Percentiles rank a stretch among this genome's conserved stretches.
These are phyloP conservation scores for Trichoderma oligosporum DNA, from an alignment of 2,329 filamentous ascomycete species.

Conservation along the genomic window DNA sequence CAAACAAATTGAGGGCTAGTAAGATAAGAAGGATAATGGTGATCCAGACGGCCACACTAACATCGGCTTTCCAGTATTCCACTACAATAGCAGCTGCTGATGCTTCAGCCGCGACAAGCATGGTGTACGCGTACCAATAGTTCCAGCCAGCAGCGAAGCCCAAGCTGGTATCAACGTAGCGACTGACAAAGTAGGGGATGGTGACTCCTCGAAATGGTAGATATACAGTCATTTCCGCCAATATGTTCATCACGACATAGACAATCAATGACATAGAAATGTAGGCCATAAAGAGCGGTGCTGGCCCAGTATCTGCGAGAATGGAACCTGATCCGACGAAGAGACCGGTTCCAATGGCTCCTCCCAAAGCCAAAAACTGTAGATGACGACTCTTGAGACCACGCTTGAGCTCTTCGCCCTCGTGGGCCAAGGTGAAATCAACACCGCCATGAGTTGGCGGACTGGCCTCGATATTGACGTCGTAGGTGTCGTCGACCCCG, in stretches of 20 bases:
- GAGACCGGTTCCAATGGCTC: conserved; percentile 61
- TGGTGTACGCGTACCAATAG: conserved; percentile 60
- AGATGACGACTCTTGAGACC: conserved; percentile 59
- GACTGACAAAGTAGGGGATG: conserved; percentile 53
- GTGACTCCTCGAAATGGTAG: conserved; percentile 55
- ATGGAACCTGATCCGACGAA: conserved; percentile 60
- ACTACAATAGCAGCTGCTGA: conserved; percentile 57
- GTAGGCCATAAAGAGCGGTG: conserved; percentile 68
- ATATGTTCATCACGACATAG: conserved; percentile 52
- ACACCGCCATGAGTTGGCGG: conserved; percentile 23
- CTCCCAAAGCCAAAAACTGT: conserved; percentile 55
- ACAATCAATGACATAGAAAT: conserved; percentile 52
- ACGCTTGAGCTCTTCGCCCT: conserved; percentile 48
- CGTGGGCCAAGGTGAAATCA: conserved; percentile 37
- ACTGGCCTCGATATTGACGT: conserved; percentile 28
- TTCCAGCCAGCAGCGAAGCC: conserved; percentile 58
- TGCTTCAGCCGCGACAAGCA: conserved; percentile 55
- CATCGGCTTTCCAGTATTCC: conserved; percentile 54
- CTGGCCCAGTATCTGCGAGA: conserved; percentile 55
- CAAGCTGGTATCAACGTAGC: conserved; percentile 53
- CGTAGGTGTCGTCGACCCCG: conserved; percentile 24
- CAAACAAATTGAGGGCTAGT: conserved; percentile 53
- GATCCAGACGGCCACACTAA: conserved; percentile 57
- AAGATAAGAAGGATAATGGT: conserved; percentile 53
- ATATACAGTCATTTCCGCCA: conserved; percentile 54